Percentiles rank a stretch among this genome's conserved stretches.
Conservation (phyloP, 352 stramenopile genomes). For the Globisporangium ultimum region DNA sequence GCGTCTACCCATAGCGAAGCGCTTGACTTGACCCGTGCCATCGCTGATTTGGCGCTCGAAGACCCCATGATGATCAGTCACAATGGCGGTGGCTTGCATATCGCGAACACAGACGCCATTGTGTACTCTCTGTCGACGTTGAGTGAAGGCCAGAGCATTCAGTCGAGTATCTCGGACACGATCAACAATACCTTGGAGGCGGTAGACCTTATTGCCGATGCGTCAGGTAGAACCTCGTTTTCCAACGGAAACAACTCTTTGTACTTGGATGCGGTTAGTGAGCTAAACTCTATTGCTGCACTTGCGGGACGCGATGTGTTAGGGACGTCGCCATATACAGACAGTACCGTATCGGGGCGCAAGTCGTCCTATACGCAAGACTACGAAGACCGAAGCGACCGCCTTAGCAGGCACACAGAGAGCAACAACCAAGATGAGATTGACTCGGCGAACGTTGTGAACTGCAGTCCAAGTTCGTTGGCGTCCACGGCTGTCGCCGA, state of each 20-base stretch:
- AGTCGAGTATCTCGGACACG: slow-evolving; percentile 40
- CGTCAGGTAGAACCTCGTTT: slow-evolving; percentile 20
- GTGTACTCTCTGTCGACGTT: slow-evolving; percentile 51
- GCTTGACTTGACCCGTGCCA: slow-evolving; percentile 72
- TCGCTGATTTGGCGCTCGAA: slow-evolving; percentile 82
- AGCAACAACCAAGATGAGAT: slow-evolving; percentile 14
- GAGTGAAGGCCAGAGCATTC: slow-evolving; percentile 49
- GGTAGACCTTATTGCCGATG: slow-evolving; percentile 9
- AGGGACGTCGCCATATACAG: slow-evolving; percentile 12
- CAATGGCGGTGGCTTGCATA: slow-evolving; percentile 23
- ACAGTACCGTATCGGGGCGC: slow-evolving; percentile 1
- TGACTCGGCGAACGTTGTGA: slow-evolving; percentile 23
- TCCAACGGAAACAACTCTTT: slow-evolving; percentile 22
- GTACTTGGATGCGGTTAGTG: slow-evolving; percentile 27
- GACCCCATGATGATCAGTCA: slow-evolving; percentile 84
- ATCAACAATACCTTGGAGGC: slow-evolving; percentile 19
- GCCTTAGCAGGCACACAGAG: neutral
- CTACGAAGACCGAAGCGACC: slow-evolving; percentile 5
- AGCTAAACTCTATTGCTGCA: slow-evolving; percentile 11
- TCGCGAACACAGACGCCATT: slow-evolving; percentile 38
- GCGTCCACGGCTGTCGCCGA: slow-evolving; percentile 44
- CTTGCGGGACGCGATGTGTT: slow-evolving; percentile 9
- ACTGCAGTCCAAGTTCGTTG: slow-evolving; percentile 38
- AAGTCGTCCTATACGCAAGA: slow-evolving; percentile 13
- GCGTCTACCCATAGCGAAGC: slow-evolving; percentile 74